Evolutionary conservation across 2,329 filamentous ascomycete genomes (phyloP).

Genomic region (Sporothrix pseudoabietina): DNA sequence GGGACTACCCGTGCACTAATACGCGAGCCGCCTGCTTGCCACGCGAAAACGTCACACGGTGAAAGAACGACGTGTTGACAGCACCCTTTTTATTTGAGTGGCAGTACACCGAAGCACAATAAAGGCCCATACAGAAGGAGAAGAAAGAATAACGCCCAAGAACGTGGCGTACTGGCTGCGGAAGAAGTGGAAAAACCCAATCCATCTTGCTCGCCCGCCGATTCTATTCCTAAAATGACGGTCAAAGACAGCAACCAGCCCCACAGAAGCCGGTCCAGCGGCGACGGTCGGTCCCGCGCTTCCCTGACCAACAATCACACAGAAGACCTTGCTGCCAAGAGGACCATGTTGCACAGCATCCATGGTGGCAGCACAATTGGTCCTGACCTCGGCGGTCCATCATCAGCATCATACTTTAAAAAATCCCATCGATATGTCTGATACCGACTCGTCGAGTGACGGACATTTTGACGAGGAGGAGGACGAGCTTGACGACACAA

Average conservation of each 20-base stretch:
- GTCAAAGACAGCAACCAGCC: not conserved
- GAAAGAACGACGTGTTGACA: not conserved
- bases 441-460: not conserved
- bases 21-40: not conserved
- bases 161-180: not conserved
- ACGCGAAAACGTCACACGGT: not conserved
- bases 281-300: not conserved
- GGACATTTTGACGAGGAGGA: too few relatives aligned
- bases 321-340: not conserved
- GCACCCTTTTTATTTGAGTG: not conserved
- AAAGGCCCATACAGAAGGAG: not conserved
- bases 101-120: not conserved
- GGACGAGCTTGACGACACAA: not conserved
- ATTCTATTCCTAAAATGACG: not conserved
- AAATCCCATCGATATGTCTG: too few relatives aligned
- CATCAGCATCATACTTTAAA: not conserved
- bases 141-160: not conserved
- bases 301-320: not conserved
- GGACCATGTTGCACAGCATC: not conserved
- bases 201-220: not conserved
- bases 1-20: slow-evolving; percentile 8
- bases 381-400: not conserved
- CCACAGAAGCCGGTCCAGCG: not conserved
- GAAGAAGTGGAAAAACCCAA: not conserved
- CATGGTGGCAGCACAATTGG: not conserved